phyloP scores from a whole-genome alignment of 495 filamentous ascomycete genomes.

The Penicillium pancosmium region DNA sequence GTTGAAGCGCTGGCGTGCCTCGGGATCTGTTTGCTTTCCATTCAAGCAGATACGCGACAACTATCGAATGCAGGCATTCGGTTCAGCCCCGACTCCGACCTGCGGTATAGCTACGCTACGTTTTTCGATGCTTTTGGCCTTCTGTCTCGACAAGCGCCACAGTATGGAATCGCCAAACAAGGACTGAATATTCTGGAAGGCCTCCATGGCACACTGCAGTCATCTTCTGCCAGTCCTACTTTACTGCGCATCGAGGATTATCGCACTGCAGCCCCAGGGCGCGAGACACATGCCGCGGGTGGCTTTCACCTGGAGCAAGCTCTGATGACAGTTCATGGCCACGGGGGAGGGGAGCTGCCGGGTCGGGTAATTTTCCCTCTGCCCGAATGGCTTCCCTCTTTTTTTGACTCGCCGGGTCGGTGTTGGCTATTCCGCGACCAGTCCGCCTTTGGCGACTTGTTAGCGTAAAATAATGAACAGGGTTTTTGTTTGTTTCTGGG shows the following conservation, averaged over 20 bases:
- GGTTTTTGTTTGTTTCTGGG: not conserved
- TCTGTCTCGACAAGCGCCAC: slow-evolving; percentile 14
- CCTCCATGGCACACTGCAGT: slow-evolving; percentile 12
- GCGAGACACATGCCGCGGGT: not conserved
- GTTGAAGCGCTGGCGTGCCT: slow-evolving; percentile 18
- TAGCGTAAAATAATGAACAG: slow-evolving; percentile 6
- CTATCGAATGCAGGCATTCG: slow-evolving; percentile 16
- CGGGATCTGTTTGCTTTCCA: slow-evolving; percentile 21
- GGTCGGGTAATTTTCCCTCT: slow-evolving; percentile 3
- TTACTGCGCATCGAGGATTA: not conserved
- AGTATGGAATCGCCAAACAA: slow-evolving; percentile 14
- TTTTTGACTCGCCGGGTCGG: slow-evolving; percentile 18
- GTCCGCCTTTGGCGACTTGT: slow-evolving; percentile 14
- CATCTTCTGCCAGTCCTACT: not conserved
- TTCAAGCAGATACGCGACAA: slow-evolving; percentile 15
- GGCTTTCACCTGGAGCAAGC: slow-evolving; percentile 19
- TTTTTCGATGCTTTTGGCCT: slow-evolving; percentile 19
- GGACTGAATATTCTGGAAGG: slow-evolving; percentile 15
- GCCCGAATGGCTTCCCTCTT: slow-evolving; percentile 21
- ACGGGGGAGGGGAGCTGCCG: slow-evolving; percentile 3
- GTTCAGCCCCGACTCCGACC: slow-evolving; percentile 7
- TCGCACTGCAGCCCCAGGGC: not conserved
- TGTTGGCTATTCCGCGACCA: slow-evolving; percentile 19
- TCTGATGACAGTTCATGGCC: slow-evolving; percentile 17
- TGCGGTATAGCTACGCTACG: slow-evolving; percentile 6